These are phyloP conservation scores for Verticillium isaacii DNA, from an alignment of 2,329 filamentous ascomycete genomes.

Conservation along the genomic window DNA sequence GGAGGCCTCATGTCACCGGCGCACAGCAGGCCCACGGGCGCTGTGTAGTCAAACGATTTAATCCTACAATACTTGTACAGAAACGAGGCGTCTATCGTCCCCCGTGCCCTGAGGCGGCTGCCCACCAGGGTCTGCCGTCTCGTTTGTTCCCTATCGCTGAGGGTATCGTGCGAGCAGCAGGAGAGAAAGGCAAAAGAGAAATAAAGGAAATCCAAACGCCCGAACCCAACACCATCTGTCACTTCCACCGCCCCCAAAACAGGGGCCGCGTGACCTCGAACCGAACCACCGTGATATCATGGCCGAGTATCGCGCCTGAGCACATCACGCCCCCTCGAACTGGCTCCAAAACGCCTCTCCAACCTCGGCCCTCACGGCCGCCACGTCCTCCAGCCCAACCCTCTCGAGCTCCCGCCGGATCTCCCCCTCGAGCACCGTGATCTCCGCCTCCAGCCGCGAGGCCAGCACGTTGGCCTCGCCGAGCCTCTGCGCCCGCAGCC, in stretches of 20 bases:
- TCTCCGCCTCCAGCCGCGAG: slow-evolving; percentile 7
- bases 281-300: too few relatives aligned
- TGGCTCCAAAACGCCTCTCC: slow-evolving; percentile 10
- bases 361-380: slow-evolving; percentile 9
- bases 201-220: neutral
- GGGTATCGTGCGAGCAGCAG: neutral
- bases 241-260: neutral
- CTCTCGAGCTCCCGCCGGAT: slow-evolving; percentile 8
- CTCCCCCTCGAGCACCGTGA: slow-evolving; percentile 4
- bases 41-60: neutral
- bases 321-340: neutral
- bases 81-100: neutral
- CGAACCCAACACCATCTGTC: neutral
- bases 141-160: neutral
- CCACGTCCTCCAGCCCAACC: slow-evolving; percentile 8
- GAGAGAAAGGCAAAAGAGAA: neutral
- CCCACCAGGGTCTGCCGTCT: neutral
- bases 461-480: slow-evolving; percentile 4
- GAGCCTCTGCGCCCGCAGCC: slow-evolving; percentile 13
- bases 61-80: neutral
- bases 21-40: neutral
- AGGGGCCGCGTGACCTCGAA: too few relatives aligned
- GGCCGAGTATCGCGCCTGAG: neutral
- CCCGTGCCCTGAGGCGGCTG: neutral
- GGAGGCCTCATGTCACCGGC: neutral